phyloP scores from a whole-genome alignment of 208 protist species.

The Balamuthia mandrillaris region DNA sequence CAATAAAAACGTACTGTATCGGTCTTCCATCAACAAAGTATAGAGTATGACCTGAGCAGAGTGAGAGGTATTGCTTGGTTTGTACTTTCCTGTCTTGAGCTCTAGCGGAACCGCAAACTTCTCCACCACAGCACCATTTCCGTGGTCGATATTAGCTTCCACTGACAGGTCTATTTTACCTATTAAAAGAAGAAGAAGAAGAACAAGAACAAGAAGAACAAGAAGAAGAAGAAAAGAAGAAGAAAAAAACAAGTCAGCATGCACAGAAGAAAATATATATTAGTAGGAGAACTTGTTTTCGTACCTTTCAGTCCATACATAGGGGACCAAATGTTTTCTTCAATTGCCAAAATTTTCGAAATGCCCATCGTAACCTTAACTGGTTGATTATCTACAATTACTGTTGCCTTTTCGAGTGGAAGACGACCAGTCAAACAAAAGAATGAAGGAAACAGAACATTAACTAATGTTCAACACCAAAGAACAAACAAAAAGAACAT shows the following conservation, averaged over 20 bases:
- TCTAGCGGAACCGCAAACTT: constrained; percentile 49
- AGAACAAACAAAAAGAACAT: no score
- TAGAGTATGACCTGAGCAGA: constrained; percentile 56
- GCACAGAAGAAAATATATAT: no score
- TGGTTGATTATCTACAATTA: not conserved
- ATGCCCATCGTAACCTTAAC: constrained; percentile 18
- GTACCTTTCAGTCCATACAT: constrained; percentile 65
- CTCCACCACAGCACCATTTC: not conserved
- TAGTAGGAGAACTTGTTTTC: not conserved
- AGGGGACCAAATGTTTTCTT: constrained; percentile 63
- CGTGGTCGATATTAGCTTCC: constrained; percentile 39
- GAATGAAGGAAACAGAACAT: not conserved
- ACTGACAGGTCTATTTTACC: constrained; percentile 53
- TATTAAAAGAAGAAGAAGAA: not conserved
- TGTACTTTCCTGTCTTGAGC: constrained; percentile 55
- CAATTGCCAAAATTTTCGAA: constrained; percentile 53
- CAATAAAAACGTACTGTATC: no score
- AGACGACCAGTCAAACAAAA: not conserved
- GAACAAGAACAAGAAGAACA: not conserved
- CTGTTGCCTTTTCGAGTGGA: not conserved
- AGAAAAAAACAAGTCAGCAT: no score
- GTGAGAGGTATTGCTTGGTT: not conserved
- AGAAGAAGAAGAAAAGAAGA: not conserved
- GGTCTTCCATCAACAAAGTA: constrained; percentile 53
- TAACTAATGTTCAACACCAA: no score